Percentiles rank a stretch among this genome's conserved stretches.
Conservation (phyloP, 176 grass and related monocot genomes). For the Carex cristatella region DNA sequence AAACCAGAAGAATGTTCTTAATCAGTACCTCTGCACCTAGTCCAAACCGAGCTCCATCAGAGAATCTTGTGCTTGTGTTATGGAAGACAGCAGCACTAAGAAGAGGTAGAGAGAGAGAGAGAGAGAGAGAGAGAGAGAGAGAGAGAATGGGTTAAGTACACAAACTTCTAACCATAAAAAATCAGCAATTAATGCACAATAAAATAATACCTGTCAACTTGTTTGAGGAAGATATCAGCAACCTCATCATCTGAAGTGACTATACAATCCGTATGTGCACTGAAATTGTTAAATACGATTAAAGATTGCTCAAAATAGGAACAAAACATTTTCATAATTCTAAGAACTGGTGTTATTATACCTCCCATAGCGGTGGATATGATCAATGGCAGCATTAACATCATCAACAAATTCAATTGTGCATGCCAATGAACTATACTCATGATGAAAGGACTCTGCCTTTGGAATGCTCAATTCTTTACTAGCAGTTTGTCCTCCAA, state of each 20-base stretch:
- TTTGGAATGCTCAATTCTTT: slow-evolving; percentile 43
- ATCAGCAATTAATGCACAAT: not conserved
- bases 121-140: not conserved
- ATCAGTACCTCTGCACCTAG: slow-evolving; percentile 85
- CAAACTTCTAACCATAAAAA: not conserved
- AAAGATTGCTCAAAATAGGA: slow-evolving; percentile 1
- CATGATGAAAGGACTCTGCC: slow-evolving; percentile 62
- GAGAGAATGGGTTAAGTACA: not conserved
- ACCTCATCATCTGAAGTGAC: slow-evolving; percentile 55
- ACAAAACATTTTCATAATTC: slow-evolving; percentile 1
- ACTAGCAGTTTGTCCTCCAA: slow-evolving; percentile 55
- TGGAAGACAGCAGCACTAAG: slow-evolving; percentile 84
- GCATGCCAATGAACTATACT: slow-evolving; percentile 82
- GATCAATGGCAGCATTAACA: slow-evolving; percentile 73
- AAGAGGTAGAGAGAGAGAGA: not conserved
- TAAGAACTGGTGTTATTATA: slow-evolving; percentile 12
- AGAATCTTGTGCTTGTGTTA: slow-evolving; percentile 93
- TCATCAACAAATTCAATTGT: slow-evolving; percentile 85
- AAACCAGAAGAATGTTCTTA: not conserved
- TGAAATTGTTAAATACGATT: slow-evolving; percentile 27
- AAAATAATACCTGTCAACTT: slow-evolving; percentile 78
- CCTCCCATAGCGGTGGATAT: slow-evolving; percentile 95
- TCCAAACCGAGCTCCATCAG: slow-evolving; percentile 94
- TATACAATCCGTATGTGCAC: slow-evolving; percentile 90
- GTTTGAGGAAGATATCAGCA: slow-evolving; percentile 60